These are phyloP conservation scores for Scedosporium aurantiacum DNA, from an alignment of 2,329 filamentous ascomycete species.

Conservation along the genomic window DNA sequence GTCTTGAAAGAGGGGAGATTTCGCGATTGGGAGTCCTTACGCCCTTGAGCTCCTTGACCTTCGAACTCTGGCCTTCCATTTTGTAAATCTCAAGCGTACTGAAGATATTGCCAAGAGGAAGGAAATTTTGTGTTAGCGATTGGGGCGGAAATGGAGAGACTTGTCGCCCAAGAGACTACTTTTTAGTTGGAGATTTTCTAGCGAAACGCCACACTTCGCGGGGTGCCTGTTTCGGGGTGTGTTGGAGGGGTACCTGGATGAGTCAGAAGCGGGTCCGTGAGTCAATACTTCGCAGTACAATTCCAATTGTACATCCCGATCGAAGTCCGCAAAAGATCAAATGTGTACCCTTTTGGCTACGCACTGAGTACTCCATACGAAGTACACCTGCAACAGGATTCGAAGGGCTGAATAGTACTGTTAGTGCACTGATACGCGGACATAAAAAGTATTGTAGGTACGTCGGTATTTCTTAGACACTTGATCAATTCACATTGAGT, in stretches of 20 bases:
- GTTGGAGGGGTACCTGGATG: background rate
- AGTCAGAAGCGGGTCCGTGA: background rate
- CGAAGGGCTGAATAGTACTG: background rate
- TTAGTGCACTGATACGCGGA: too few relatives aligned
- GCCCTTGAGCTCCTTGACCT: conserved; percentile 51
- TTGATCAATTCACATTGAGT: too few relatives aligned
- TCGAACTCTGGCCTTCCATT: conserved; percentile 29
- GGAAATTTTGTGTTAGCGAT: conserved; percentile 3
- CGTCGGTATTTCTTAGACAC: background rate
- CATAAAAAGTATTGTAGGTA: too few relatives aligned
- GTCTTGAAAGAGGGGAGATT: conserved; percentile 9
- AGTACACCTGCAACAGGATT: background rate
- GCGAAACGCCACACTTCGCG: conserved; percentile 4
- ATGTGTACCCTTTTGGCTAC: too few relatives aligned
- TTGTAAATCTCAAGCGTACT: background rate
- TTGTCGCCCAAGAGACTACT: background rate
- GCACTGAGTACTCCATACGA: too few relatives aligned
- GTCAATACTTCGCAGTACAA: background rate
- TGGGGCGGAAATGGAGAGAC: background rate
- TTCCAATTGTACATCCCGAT: background rate
- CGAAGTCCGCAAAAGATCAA: too few relatives aligned
- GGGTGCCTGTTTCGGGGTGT: background rate
- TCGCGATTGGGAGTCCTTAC: conserved; percentile 22
- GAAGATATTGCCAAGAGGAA: background rate
- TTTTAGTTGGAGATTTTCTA: background rate